A percentile compares a stretch with the other conserved stretches of the same genome.
Evolutionary conservation across 2,329 filamentous ascomycete species (phyloP).

Genomic region (Botrytis sinoallii): DNA sequence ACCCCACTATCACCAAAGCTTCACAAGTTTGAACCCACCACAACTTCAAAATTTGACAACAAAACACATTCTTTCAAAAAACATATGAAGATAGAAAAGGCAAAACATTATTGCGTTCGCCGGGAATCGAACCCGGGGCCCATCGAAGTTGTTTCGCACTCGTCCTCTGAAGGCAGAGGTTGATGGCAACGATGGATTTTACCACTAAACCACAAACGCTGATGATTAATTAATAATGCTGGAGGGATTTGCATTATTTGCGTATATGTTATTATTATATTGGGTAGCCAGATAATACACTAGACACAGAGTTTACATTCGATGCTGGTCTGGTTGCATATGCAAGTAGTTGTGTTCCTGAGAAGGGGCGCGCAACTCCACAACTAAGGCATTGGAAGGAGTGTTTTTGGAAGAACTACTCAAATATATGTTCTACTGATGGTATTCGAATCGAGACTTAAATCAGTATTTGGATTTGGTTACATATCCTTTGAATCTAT

Average conservation of each 20-base stretch:
- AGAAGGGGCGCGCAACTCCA: too few relatives aligned
- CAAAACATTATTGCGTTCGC: background rate
- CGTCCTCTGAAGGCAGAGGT: background rate
- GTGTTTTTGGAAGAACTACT: too few relatives aligned
- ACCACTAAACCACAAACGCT: conserved; percentile 23
- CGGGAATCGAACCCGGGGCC: conserved; percentile 22
- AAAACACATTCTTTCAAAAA: background rate
- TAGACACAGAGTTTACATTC: too few relatives aligned
- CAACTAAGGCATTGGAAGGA: too few relatives aligned
- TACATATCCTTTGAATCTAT: background rate
- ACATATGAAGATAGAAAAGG: background rate
- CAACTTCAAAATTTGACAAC: background rate
- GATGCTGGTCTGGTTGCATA: too few relatives aligned
- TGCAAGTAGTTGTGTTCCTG: too few relatives aligned
- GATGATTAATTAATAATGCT: conserved; percentile 19
- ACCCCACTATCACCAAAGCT: background rate
- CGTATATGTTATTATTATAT: accelerated
- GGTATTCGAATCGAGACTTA: background rate
- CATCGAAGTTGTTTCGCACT: conserved; percentile 25
- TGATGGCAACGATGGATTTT: conserved; percentile 22
- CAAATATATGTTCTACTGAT: background rate
- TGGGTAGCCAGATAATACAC: accelerated
- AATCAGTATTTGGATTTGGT: background rate
- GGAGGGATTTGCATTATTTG: accelerated
- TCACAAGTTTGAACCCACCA: background rate